Evolutionary conservation across 495 filamentous ascomycete genomes (phyloP).

Genomic region (Penicillium desertorum): DNA sequence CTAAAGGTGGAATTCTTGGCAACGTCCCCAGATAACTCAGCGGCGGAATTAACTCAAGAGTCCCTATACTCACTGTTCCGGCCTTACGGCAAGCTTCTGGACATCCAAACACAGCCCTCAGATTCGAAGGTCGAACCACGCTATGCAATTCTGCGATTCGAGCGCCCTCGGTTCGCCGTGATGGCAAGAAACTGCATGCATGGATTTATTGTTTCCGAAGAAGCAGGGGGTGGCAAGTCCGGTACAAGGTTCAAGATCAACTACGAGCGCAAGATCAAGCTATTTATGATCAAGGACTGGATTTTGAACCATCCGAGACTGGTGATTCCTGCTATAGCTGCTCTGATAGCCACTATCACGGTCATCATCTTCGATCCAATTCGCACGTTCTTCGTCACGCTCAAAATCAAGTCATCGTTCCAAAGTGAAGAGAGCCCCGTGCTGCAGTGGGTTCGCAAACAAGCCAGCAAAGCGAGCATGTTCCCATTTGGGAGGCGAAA

Average conservation of each 20-base stretch:
- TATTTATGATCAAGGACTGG: slow-evolving; percentile 84
- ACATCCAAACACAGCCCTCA: slow-evolving; percentile 74
- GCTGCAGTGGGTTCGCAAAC: slow-evolving; percentile 76
- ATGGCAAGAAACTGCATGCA: slow-evolving; percentile 94
- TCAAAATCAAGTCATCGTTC: slow-evolving; percentile 76
- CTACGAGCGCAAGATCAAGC: slow-evolving; percentile 74
- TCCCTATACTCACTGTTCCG: slow-evolving; percentile 84
- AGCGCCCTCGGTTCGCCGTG: slow-evolving; percentile 65
- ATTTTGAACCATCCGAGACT: slow-evolving; percentile 83
- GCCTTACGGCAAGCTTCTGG: slow-evolving; percentile 80
- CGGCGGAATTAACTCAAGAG: slow-evolving; percentile 81
- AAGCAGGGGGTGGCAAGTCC: slow-evolving; percentile 66
- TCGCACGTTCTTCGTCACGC: slow-evolving; percentile 85
- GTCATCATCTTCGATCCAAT: slow-evolving; percentile 92
- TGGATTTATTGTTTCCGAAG: slow-evolving; percentile 67
- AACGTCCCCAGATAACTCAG: slow-evolving; percentile 58
- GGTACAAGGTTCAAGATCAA: slow-evolving; percentile 74
- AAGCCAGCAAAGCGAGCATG: slow-evolving; percentile 66
- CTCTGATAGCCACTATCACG: slow-evolving; percentile 76
- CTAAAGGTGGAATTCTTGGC: slow-evolving; percentile 84
- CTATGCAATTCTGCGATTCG: slow-evolving; percentile 77
- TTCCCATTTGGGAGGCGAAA: slow-evolving; percentile 56
- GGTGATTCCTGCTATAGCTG: slow-evolving; percentile 78
- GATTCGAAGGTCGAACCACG: slow-evolving; percentile 81
- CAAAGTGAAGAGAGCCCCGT: slow-evolving; percentile 68